These are phyloP conservation scores for Termitomyces sp. DNA, from an alignment of 768 basidiomycete species.

Conservation along the genomic window DNA sequence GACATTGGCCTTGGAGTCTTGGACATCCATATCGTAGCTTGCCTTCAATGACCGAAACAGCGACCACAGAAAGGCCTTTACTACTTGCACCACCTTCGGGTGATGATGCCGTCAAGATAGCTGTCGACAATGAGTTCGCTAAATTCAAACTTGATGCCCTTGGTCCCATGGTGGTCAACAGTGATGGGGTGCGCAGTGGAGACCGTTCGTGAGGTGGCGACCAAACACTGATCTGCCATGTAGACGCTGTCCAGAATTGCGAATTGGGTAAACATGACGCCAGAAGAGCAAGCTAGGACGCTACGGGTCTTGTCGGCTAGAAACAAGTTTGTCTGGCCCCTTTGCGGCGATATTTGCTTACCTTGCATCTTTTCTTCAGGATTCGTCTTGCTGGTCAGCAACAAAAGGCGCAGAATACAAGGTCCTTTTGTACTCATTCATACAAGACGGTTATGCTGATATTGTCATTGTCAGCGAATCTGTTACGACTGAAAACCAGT, in stretches of 20 bases:
- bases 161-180: constrained; percentile 68
- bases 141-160: constrained; percentile 52
- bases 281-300: constrained; percentile 53
- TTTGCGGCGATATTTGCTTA: neutral
- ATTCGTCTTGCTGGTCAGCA: neutral
- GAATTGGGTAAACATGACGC: constrained; percentile 60
- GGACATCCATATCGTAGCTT: too few relatives aligned
- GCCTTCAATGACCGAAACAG: constrained; percentile 5
- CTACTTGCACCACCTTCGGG: neutral
- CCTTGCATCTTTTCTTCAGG: neutral
- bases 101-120: constrained; percentile 6
- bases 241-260: constrained; percentile 65
- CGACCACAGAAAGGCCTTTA: neutral
- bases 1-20: too few relatives aligned
- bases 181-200: constrained; percentile 48
- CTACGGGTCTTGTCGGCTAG: constrained; percentile 49
- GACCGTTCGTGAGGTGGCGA: neutral
- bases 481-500: constrained; percentile 3
- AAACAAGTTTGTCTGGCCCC: constrained; percentile 34
- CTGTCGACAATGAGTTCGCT: constrained; percentile 14
- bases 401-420: neutral
- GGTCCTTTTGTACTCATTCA: neutral
- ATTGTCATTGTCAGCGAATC: neutral
- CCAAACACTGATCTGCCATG: neutral
- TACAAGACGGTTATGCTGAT: neutral